Conservation (phyloP, 768 basidiomycete genomes). For the Amanita rubescens region DNA sequence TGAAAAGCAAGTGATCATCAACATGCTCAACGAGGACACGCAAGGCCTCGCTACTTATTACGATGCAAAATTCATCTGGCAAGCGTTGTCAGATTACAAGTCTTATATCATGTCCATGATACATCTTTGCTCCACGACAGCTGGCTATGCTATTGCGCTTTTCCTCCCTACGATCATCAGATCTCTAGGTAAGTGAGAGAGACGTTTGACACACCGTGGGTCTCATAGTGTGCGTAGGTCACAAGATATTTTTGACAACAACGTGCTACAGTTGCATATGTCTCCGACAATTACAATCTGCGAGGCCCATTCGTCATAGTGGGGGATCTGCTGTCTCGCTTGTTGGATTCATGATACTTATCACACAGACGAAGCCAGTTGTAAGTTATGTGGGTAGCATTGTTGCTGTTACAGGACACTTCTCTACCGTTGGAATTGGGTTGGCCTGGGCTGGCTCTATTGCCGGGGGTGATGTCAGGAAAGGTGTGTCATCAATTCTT, state of each 20-base stretch:
- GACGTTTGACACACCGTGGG: neutral
- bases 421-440: constrained; percentile 37
- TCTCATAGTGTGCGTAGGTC: constrained; percentile 15
- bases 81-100: too few relatives aligned
- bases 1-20: too few relatives aligned
- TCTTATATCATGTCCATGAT: constrained; percentile 28
- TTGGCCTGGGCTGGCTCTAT: constrained; percentile 52
- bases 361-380: constrained; percentile 25
- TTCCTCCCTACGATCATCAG: constrained; percentile 46
- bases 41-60: too few relatives aligned
- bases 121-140: constrained; percentile 36
- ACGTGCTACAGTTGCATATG: constrained; percentile 23
- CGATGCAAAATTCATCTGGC: too few relatives aligned
- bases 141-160: constrained; percentile 36
- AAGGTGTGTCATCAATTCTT: constrained; percentile 21
- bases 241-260: constrained; percentile 33
- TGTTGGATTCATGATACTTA: constrained; percentile 44
- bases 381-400: constrained; percentile 41
- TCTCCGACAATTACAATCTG: constrained; percentile 32
- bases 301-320: constrained; percentile 47
- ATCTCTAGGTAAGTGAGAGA: constrained; percentile 23
- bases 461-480: constrained; percentile 47
- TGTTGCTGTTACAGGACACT: constrained; percentile 47
- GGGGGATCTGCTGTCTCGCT: constrained; percentile 33
- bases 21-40: too few relatives aligned